Evolutionary conservation across 129 eudicot species (phyloP), one percentile per base, ranked within the genome.

Genomic region (Chrysanthemum lavandulifolium): DNA sequence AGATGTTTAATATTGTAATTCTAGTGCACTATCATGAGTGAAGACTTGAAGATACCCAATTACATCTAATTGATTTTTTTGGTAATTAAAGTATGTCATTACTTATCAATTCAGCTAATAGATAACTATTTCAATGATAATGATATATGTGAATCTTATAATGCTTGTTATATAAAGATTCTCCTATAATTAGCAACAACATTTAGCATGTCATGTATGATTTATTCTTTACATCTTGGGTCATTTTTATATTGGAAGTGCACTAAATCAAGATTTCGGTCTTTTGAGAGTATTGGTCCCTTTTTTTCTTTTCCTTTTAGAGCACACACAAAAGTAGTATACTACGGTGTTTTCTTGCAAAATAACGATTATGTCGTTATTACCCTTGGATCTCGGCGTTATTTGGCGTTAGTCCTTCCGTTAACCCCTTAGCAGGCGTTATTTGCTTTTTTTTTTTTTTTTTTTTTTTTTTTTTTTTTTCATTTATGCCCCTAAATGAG

Each of bases 11-110:
- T 21, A 55, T 33, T 65, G 72, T 54, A 55, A 54, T 56, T 52
- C 3, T 13, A 11, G 40, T 66, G 47, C 11, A 40, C 6, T 14
- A 36, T 15, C 21, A 53, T 13, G 36, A 25, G 36, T 3, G 52
- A 52, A 12, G 45, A 36, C 45, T 51, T 54, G 25, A 60, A 60
- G 68, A 72, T 72, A 72, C 59, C 65, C 59, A 72, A 43, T 72
- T 43, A 72, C 13, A 16, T 5, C 13, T 3, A 36, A 58, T 47
- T 31, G 33, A 52, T 69, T 45, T n/a, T 19, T 47, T 45, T 15
- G 2, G 8, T 49, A 64, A 33, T 11, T 27, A 23, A 31, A 53
- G 36, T 43, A 54, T 54, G 21, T 54, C 52, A 55, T 70, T 21
- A 68, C 27, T 53, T 29, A 69, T 36, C 45, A 6, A 36, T 36